These are phyloP conservation scores for Botrytis medusae DNA, from an alignment of 2,329 filamentous ascomycete genomes.

Conservation along the genomic window DNA sequence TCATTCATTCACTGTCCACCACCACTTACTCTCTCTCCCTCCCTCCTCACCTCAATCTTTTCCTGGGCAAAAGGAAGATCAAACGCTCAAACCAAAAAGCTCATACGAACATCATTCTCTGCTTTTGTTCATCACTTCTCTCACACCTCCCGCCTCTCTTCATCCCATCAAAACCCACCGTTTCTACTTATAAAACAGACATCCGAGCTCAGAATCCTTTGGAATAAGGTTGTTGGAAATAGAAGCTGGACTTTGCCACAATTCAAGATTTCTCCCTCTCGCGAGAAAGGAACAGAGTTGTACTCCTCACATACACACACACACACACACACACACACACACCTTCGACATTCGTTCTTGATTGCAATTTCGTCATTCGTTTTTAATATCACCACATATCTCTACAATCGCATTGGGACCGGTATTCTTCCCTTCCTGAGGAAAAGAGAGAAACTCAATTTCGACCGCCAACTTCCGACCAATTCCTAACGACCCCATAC, in stretches of 20 bases:
- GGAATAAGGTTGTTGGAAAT: background rate
- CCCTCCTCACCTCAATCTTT: background rate
- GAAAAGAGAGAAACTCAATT: background rate
- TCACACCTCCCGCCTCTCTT: background rate
- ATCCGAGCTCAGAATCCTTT: constrained; percentile 1
- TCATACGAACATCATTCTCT: background rate
- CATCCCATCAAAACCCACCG: background rate
- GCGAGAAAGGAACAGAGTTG: background rate
- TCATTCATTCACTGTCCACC: background rate
- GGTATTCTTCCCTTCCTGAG: background rate
- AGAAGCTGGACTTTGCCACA: background rate
- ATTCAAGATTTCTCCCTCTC: background rate
- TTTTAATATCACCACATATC: background rate
- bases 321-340: background rate
- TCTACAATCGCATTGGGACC: background rate
- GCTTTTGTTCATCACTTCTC: background rate
- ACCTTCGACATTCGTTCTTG: background rate
- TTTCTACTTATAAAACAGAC: background rate
- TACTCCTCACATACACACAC: background rate
- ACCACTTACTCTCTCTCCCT: background rate
- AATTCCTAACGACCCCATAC: background rate
- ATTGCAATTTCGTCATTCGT: constrained; percentile 3
- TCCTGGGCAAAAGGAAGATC: background rate
- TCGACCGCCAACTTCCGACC: background rate
- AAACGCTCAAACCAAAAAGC: background rate